phyloP scores from a whole-genome alignment of 805 yeast genomes.

The Candida krabiensis region DNA sequence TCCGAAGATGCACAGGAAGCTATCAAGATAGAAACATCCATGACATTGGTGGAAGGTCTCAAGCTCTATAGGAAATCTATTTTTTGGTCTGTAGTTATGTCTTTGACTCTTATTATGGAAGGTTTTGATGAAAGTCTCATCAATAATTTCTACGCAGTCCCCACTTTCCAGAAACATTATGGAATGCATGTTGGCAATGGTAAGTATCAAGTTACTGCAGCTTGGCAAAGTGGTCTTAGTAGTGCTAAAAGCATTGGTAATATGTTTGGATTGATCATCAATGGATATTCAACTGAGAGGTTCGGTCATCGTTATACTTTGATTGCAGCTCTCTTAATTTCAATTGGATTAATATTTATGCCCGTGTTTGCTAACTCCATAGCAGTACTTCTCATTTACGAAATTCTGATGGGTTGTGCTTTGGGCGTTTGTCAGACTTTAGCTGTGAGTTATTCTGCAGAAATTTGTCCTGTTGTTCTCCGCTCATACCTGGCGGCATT shows the following conservation, averaged over 20 bases:
- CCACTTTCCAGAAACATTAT: slow-evolving; percentile 35
- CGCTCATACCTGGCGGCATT: slow-evolving; percentile 51
- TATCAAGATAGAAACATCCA: too few species aligned
- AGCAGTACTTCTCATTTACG: slow-evolving; percentile 41
- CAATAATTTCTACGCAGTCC: slow-evolving; percentile 35
- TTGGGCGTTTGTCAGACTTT: slow-evolving; percentile 58
- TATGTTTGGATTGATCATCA: slow-evolving; percentile 38
- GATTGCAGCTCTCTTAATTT: slow-evolving; percentile 31
- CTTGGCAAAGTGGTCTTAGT: slow-evolving; percentile 44
- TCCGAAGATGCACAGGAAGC: too few species aligned
- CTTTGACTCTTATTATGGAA: slow-evolving; percentile 40
- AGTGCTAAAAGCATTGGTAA: slow-evolving; percentile 26
- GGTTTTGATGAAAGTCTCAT: slow-evolving; percentile 45
- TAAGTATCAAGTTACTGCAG: slow-evolving; percentile 36
- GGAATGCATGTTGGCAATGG: slow-evolving; percentile 25
- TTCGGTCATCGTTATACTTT: slow-evolving; percentile 43
- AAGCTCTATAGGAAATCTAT: slow-evolving; percentile 40
- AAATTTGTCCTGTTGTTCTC: slow-evolving; percentile 51
- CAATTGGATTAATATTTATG: slow-evolving; percentile 36
- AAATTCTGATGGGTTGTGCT: slow-evolving; percentile 44
- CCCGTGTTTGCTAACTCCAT: slow-evolving; percentile 39
- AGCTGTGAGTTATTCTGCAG: slow-evolving; percentile 56
- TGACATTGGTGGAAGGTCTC: slow-evolving; percentile 31
- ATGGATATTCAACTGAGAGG: slow-evolving; percentile 41
- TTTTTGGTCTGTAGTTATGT: slow-evolving; percentile 39